These are phyloP conservation scores for Phialophora chinensis DNA, from an alignment of 2,329 filamentous ascomycete species.

Conservation along the genomic window DNA sequence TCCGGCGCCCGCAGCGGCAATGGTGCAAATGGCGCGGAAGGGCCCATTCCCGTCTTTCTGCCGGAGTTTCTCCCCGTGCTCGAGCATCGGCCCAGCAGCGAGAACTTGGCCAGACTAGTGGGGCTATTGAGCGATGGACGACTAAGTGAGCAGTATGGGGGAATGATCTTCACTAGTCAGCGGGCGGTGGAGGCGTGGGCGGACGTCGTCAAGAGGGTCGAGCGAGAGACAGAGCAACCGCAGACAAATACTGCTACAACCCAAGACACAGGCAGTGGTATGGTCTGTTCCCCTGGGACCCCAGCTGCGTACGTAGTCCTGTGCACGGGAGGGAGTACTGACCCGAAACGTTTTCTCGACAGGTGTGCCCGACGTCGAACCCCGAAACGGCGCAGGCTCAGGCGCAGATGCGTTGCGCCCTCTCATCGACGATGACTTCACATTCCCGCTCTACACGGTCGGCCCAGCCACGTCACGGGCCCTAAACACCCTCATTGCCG, in stretches of 20 bases:
- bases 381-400: too few species aligned
- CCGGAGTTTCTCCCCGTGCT: slow-evolving; percentile 54
- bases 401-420: slow-evolving; percentile 3
- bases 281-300: slow-evolving; percentile 28
- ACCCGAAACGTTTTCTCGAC: background rate
- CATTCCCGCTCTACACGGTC: slow-evolving; percentile 54
- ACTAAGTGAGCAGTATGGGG: slow-evolving; percentile 49
- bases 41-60: slow-evolving; percentile 20
- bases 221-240: slow-evolving; percentile 14
- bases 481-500: slow-evolving; percentile 60
- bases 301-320: background rate
- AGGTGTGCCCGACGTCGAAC: background rate
- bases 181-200: slow-evolving; percentile 56
- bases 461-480: slow-evolving; percentile 66
- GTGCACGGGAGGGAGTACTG: slow-evolving; percentile 1
- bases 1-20: slow-evolving; percentile 27
- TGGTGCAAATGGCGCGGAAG: background rate
- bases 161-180: slow-evolving; percentile 58
- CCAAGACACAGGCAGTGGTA: slow-evolving; percentile 38
- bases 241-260: background rate
- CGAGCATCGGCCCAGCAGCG: slow-evolving; percentile 49
- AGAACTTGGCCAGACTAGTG: slow-evolving; percentile 46
- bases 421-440: slow-evolving; percentile 19
- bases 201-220: slow-evolving; percentile 44
- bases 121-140: slow-evolving; percentile 46